Base-by-base conservation (phyloP, 176 grass and related monocot genomes). In the Pharus latifolius region DNA sequence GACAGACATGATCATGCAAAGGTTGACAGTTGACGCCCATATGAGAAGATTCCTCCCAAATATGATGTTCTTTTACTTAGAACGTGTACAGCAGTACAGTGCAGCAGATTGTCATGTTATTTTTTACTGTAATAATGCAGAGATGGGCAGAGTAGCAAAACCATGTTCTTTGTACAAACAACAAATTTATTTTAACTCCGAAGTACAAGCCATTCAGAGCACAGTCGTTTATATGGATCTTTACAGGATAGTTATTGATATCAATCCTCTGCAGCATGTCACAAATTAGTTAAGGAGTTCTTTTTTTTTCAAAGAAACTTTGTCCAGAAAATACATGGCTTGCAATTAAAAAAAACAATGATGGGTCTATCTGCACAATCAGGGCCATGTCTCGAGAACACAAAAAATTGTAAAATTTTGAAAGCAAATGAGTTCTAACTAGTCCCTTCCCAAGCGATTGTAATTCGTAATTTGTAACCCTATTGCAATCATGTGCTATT, bases 1-100 rank as follows among this genome's bases (percentile, higher is more conserved):
- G 30, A 60, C 22, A 54, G 47, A 35, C 54, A 67, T 29, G 75
- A 79, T 74, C 62, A 72, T 80, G 28, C 27, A 46, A 10, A 63
- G 34, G 58, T 80, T 56, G 58, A 72, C 57, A 16, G 8, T 29
- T 44, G n/a, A n/a, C n/a, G n/a, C n/a, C n/a, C n/a, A 42, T n/a
- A 30, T 14, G 67, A 22, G 49, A 38, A 69, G 43, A n/a, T n/a
- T 29, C 52, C 7, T 30, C 16, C 10, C 10, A 9, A 9, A 33
- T 38, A 65, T 32, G 35, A 10, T 16, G 15, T 16, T 18, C 8
- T 55, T 71, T 12, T 13, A 42, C n/a, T n/a, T n/a, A n/a, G n/a
- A n/a, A n/a, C n/a, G n/a, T n/a, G n/a, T n/a, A n/a, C n/a, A n/a
- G n/a, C n/a, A n/a, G n/a, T n/a, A n/a, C n/a, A n/a, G n/a, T n/a